phyloP scores from a whole-genome alignment of 306 rosid genomes.

The Psophocarpus tetragonolobus region DNA sequence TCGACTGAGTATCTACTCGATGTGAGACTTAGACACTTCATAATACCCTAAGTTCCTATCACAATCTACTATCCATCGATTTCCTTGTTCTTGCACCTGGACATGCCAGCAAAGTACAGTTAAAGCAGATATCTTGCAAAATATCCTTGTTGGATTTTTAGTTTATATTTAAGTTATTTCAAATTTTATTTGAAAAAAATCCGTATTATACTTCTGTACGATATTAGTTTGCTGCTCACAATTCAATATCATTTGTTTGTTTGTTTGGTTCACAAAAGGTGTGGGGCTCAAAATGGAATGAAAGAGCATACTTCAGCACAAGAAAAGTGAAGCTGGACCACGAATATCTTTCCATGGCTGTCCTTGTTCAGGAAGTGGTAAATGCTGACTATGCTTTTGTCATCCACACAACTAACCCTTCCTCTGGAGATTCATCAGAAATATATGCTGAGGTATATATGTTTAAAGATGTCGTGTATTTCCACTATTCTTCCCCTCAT shows the following conservation, averaged over 20 bases:
- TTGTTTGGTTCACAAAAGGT: constrained; percentile 58
- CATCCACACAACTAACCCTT: constrained; percentile 94
- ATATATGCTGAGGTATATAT: constrained; percentile 99
- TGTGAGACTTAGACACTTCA: too few species aligned
- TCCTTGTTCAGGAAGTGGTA: constrained; percentile 94
- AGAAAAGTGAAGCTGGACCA: constrained; percentile 91
- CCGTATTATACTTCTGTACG: constrained; percentile 7
- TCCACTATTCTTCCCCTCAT: constrained; percentile 15
- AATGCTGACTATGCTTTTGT: constrained; percentile 99
- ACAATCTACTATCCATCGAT: neutral
- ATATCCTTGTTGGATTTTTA: constrained; percentile 11
- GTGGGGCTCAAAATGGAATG: constrained; percentile 99
- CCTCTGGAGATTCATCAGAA: constrained; percentile 95
- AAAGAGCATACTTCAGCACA: constrained; percentile 95
- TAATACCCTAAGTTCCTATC: too few species aligned
- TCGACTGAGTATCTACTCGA: too few species aligned
- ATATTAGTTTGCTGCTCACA: constrained; percentile 18
- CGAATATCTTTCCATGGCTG: constrained; percentile 95
- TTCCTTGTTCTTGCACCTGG: constrained; percentile 26
- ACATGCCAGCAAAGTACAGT: constrained; percentile 2
- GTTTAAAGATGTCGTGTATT: constrained; percentile 27
- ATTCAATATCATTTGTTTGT: constrained; percentile 26
- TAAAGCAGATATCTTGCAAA: neutral
- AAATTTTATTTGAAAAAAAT: constrained; percentile 10
- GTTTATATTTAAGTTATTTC: constrained; percentile 20